Evolutionary conservation across 805 yeast genomes (phyloP), one percentile per base, ranked within the genome.

Genomic region (Kluyveromyces lactis): DNA sequence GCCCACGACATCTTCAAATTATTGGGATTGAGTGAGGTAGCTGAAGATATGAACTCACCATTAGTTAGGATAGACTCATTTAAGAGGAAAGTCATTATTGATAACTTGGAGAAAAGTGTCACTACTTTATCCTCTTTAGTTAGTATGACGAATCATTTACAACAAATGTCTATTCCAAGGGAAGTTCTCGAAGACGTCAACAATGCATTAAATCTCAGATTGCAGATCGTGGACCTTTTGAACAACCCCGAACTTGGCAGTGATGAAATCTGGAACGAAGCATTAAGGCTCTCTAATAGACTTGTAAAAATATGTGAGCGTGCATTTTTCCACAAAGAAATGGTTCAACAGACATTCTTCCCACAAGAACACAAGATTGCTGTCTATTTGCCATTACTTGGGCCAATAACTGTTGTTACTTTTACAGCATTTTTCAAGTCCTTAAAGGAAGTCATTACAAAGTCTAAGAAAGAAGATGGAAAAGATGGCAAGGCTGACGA

Each of bases 361-460:
- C 97, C 98, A 0, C 90, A 84, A 47, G 97, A 90, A 58, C 98
- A 90, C 56, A 89, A 86, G 58, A 69, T 92, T 53, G 97, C 98
- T 0, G 95, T 92, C 1, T 92, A 87, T 49, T 67, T 86, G 54
- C 98, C 98, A 0, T 64, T 90, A 33, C 58, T 89, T 26, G 97
- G 97, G 0, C 98, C 98, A 1, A 66, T 87, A 26, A 63, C 73
- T 2, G 73, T 90, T 18, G 87, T 92, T 17, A 55, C 74, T 10
- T 16, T 68, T 1, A 56, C 79, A 41, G 82, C 81, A 0, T 39
- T 72, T 1, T 17, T 78, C 3, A 73, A 78, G 43, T 47, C 69
- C 2, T 11, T 71, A 13, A 63, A 63, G 33, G 79, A 73, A 34
- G 44, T 41, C 11, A 29, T 27, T 8, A 26, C 16, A 26, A 23